These are phyloP conservation scores for Aaosphaeria arxii DNA, from an alignment of 2,329 filamentous ascomycete genomes.

Conservation along the genomic window DNA sequence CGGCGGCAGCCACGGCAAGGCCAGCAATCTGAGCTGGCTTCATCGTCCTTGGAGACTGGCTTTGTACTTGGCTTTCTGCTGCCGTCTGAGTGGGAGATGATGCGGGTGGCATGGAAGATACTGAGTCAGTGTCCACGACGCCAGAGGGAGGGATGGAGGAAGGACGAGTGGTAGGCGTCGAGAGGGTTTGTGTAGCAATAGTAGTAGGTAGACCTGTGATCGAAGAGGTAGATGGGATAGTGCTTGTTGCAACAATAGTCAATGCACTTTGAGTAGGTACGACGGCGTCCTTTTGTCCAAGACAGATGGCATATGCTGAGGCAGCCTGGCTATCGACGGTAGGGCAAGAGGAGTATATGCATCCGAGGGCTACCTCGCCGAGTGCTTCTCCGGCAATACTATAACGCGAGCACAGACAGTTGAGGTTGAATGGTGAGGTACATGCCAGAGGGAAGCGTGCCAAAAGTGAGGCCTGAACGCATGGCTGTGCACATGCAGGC, in stretches of 20 bases:
- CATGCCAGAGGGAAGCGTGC: constrained; percentile 34
- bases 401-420: constrained; percentile 39
- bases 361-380: constrained; percentile 37
- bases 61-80: constrained; percentile 7
- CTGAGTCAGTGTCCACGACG: constrained; percentile 14
- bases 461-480: constrained; percentile 29
- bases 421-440: constrained; percentile 25
- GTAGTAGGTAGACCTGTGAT: neutral
- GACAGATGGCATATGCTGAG: constrained; percentile 35
- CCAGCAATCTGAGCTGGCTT: constrained; percentile 39
- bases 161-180: neutral
- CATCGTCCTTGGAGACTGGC: constrained; percentile 21
- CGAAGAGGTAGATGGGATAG: constrained; percentile 13
- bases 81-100: constrained; percentile 15
- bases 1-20: constrained; percentile 34
- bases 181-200: neutral
- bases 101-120: constrained; percentile 24
- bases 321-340: constrained; percentile 18
- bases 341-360: constrained; percentile 33
- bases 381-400: constrained; percentile 33
- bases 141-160: constrained; percentile 1
- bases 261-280: constrained; percentile 34
- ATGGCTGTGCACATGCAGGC: constrained; percentile 37
- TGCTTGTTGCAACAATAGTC: constrained; percentile 8
- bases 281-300: constrained; percentile 33